Evolutionary conservation across 2,329 filamentous ascomycete genomes (phyloP).

Genomic region (Graphilbum sp.): DNA sequence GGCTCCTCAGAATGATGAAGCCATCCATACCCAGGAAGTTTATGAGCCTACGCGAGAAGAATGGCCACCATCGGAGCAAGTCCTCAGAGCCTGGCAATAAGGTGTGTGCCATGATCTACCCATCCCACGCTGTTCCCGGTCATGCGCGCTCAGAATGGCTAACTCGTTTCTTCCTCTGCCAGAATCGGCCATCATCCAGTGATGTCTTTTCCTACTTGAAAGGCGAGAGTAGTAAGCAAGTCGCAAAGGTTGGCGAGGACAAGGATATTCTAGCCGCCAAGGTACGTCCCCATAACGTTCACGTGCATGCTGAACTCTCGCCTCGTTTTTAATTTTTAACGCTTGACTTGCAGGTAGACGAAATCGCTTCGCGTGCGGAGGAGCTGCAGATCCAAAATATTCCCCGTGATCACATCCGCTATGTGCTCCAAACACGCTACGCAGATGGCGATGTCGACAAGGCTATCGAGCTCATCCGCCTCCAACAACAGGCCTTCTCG

Average conservation of each 20-base stretch:
- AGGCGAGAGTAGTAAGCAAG: constrained; percentile 38
- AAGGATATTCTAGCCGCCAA: constrained; percentile 15
- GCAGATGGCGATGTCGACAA: constrained; percentile 55
- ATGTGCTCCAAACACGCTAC: constrained; percentile 42
- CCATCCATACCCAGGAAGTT: constrained; percentile 42
- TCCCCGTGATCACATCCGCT: constrained; percentile 38
- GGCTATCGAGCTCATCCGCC: constrained; percentile 57
- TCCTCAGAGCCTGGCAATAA: constrained; percentile 37
- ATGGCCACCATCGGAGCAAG: constrained; percentile 36
- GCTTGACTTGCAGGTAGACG: constrained; percentile 20
- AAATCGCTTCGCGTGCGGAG: constrained; percentile 22
- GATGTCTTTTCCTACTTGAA: constrained; percentile 49
- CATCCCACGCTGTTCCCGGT: no score
- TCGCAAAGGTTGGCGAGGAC: constrained; percentile 35
- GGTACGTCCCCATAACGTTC: neutral
- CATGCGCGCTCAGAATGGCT: neutral
- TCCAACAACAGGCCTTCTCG: constrained; percentile 67
- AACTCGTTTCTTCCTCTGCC: constrained; percentile 2
- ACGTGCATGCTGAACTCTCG: neutral
- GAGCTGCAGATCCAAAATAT: constrained; percentile 29
- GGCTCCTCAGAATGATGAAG: no score
- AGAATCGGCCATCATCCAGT: constrained; percentile 36
- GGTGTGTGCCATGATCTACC: no score
- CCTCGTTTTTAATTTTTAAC: neutral
- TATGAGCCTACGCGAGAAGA: constrained; percentile 54